These are phyloP conservation scores for Groenewaldozyma sp. DNA, from an alignment of 1,139 yeast genomes.

Conservation along the genomic window DNA sequence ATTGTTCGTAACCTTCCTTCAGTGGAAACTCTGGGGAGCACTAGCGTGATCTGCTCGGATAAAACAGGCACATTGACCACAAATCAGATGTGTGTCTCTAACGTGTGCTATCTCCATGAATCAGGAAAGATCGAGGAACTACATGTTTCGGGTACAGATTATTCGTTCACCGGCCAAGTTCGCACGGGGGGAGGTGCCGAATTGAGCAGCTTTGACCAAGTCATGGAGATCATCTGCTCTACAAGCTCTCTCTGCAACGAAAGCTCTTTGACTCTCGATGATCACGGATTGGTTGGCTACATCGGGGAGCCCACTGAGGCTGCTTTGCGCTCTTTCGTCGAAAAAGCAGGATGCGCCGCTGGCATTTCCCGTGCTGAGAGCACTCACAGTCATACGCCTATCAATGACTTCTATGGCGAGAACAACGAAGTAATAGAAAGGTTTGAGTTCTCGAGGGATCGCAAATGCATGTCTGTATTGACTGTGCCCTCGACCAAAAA, in stretches of 20 bases:
- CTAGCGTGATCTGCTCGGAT: conserved; percentile 44
- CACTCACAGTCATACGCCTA: conserved; percentile 9
- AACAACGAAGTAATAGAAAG: conserved; percentile 14
- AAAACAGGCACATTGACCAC: conserved; percentile 48
- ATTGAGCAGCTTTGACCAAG: conserved; percentile 8
- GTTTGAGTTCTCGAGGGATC: conserved; percentile 35
- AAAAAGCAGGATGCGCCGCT: conserved; percentile 17
- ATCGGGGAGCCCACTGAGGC: conserved; percentile 35
- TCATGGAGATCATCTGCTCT: conserved; percentile 9
- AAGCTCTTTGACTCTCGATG: conserved; percentile 35
- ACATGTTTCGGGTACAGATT: too few relatives aligned
- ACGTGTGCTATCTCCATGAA: too few relatives aligned
- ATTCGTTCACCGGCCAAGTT: conserved; percentile 20
- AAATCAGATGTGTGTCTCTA: conserved; percentile 43
- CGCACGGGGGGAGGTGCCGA: conserved; percentile 16
- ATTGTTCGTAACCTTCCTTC: conserved; percentile 56
- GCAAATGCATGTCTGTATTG: conserved; percentile 43
- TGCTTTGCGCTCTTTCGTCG: conserved; percentile 26
- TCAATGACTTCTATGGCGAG: conserved; percentile 9
- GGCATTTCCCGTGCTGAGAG: neutral
- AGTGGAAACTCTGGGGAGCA: conserved; percentile 52
- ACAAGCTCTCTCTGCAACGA: conserved; percentile 30
- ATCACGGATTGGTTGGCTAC: too few relatives aligned
- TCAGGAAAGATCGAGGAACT: too few relatives aligned
- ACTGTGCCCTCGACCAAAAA: conserved; percentile 25